Base-by-base conservation (phyloP, 352 stramenopile genomes). In the Halophytophthora polymorphica region DNA sequence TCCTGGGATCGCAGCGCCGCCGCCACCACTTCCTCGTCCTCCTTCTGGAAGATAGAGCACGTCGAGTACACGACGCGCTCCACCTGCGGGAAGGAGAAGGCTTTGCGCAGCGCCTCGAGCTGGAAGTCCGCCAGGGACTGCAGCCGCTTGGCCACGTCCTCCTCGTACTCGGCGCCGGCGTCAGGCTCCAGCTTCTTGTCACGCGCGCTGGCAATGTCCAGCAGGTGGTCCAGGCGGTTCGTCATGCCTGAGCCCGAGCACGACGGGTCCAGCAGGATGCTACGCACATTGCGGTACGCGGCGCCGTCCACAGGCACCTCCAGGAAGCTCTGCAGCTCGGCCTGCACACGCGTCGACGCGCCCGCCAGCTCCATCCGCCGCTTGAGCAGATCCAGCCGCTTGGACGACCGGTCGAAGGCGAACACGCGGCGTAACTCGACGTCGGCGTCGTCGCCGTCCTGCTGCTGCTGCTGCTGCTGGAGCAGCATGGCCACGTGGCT, bases 241-340 rank as follows among this genome's bases (percentile, higher is more conserved):
- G 91, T 93, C 76, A 99, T 98, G 14, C 96, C 96, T 40, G 90
- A 98, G 12, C 96, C 96, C 7, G 93, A 98, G 69, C 96, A 99
- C 40, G 88, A 98, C 25, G 96, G 96, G 69, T 99, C 96, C 19
- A 98, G 60, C 19, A 99, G 64, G 47, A 98, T 98, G 25, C 76
- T 88, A 35, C 76, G 79, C 21, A 98, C 90, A 56, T 97, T 88
- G 17, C 54, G 54, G 68, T 94, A 97, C 56, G 77, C 78, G n/a
- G 64, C 53, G 17, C 86, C 77, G 14, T 67, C 54, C 21, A 87
- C 69, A 29, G 96, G 72, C 17, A 95, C 76, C 10, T 96, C 82
- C 8, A 98, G 67, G 70, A 98, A 99, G 68, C 97, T 97, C 56
- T 83, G 59, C 15, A 97, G 74, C 41, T 79, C 77, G n/a, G 88